phyloP scores from a whole-genome alignment of 345 rosid species.

The Syzygium aromaticum region DNA sequence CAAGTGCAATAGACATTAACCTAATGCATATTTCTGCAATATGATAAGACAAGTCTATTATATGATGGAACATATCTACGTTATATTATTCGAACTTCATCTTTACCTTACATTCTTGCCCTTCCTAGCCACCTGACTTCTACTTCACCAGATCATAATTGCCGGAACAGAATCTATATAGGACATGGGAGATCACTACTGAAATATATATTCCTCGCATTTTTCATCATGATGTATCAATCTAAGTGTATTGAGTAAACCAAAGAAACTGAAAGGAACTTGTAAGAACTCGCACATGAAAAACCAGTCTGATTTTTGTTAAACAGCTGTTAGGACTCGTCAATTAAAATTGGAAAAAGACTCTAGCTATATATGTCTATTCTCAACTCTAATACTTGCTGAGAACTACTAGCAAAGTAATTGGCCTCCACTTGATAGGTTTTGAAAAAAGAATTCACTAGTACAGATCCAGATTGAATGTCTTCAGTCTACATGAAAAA shows the following conservation, averaged over 20 bases:
- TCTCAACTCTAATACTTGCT: not conserved
- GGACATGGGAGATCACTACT: not conserved
- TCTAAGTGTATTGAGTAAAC: not conserved
- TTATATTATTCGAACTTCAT: not conserved
- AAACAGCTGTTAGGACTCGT: not conserved
- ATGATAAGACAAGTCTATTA: not conserved
- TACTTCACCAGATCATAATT: not conserved
- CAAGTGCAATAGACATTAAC: not conserved
- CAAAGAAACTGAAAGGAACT: not conserved
- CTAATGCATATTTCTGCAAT: not conserved
- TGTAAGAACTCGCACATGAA: not conserved
- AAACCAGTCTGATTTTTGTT: not conserved
- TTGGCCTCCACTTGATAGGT: not conserved
- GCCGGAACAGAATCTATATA: not conserved
- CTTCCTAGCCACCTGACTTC: not conserved
- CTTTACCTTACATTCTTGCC: not conserved
- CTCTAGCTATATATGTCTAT: not conserved
- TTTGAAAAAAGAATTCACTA: not conserved
- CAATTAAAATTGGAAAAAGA: not conserved
- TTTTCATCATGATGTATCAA: not conserved
- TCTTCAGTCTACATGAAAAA: not conserved
- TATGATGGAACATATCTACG: not conserved
- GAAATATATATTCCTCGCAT: not conserved
- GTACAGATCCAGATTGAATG: not conserved
- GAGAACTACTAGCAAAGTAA: not conserved